Base-by-base conservation (phyloP, 2,329 filamentous ascomycete genomes). In the Ceratocystis lukuohia region DNA sequence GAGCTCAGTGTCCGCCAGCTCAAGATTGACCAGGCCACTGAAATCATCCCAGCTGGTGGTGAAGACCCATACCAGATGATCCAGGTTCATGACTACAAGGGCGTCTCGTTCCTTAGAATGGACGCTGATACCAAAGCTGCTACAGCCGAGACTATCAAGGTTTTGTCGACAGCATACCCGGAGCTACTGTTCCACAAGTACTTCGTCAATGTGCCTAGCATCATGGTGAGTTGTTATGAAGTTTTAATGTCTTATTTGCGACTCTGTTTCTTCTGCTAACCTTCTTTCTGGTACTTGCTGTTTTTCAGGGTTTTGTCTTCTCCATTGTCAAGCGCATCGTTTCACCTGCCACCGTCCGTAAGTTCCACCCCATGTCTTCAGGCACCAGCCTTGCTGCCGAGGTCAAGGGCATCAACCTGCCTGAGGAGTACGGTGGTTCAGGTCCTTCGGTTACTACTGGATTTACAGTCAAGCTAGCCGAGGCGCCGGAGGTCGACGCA, bases 61-160 rank as follows among this genome's bases (percentile, higher is more conserved):
- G 79, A 83, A 70, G 93, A 96, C 73, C 89, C 88, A 0, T 95
- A 96, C 78, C 89, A 93, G 76, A 91, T 95, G 79, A 83, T 89
- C 72, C 92, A 96, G 76, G 86, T 96, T 33, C 93, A 97, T 77
- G 93, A 97, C 79, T 96, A 96, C 80, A 84, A 89, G 71, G 87
- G 85, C 69, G 86, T 96, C 74, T 90, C 86, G 72, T 96, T 96
- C 80, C 80, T 96, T 71, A 86, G 90, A 68, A 86, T 89, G 79
- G 87, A 93, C 66, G 83, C 88, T 0, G 80, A 82, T 67, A 86
- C 94, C 76, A 91, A 89, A 75, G 81, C 85, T 2, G 88, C 89
- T 17, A 88, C 85, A 70, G 86, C 85, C 72, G 85, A 92, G 77
- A 92, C 89, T 48, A 95, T 96, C 74, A 82, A 88, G 69, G 81